Evolutionary conservation across 139 green algal genomes (phyloP), one percentile per base, ranked within the genome.

Genomic region (Chlamydomonas incerta): DNA sequence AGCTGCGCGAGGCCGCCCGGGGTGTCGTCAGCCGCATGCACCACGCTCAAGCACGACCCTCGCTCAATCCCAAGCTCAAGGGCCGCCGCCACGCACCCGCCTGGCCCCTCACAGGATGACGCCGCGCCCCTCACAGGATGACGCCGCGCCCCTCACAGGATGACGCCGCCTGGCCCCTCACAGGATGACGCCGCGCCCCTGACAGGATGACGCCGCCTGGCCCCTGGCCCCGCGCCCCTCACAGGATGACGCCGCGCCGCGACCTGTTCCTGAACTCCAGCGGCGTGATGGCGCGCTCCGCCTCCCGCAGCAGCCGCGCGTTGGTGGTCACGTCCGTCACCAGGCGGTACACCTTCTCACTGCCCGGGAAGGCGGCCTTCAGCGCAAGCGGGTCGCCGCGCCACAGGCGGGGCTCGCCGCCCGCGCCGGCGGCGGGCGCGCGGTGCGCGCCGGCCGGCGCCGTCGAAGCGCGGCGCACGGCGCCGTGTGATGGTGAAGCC

Each of bases 301-400:
- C 63, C 41, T 74, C 77, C 28, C 63, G 77, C 18, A 83, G 63
- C 63, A 83, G 37, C 46, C 77, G 60, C 1, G 77, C 63, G 29
- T 50, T 83, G 63, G 63, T 65, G 29, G 50, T 46, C 63, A 74
- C 77, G 41, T 83, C 77, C 41, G 63, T 83, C 20, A 72, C 62
- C 63, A 83, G 28, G 28, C 77, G 37, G 47, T 83, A 74, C 63
- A 83, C 62, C 77, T 83, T 83, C 63, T 83, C 77, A 2, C 41
- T 33, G 29, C 65, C 50, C 41, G 77, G 77, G 62, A 83, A 83
- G 5, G 77, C 77, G 18, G 57, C 57, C 46, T 72, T 72, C 1
- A 83, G 62, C 0, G 74, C 77, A 21, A 83, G n/a, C 21, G 77
- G 77, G 63, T 83, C 65, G 9, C 77, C 77, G 0, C 77, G 77